Percentiles rank a stretch among this genome's conserved stretches.
Evolutionary conservation across 805 yeast species (phyloP).

Genomic region (Candida cerambycidarum): DNA sequence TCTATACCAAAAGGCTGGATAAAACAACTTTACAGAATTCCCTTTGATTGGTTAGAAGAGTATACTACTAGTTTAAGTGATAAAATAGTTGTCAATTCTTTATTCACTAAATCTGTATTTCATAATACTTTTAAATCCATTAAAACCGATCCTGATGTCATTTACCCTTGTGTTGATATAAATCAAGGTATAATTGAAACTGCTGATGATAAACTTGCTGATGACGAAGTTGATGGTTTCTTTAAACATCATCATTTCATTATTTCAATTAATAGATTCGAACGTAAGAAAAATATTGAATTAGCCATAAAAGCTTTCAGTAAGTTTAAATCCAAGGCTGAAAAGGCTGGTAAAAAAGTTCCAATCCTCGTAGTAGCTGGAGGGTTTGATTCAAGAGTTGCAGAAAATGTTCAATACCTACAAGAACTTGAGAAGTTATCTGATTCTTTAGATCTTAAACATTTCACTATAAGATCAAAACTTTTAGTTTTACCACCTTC

Average conservation of each 20-base stretch:
- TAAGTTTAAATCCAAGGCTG: conserved; percentile 29
- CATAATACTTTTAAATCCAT: conserved; percentile 55
- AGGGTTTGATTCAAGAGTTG: conserved; percentile 78
- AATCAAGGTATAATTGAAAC: conserved; percentile 18
- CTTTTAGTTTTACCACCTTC: conserved; percentile 33
- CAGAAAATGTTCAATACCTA: conserved; percentile 74
- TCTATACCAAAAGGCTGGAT: conserved; percentile 54
- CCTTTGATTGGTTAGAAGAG: conserved; percentile 85
- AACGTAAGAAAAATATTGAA: conserved; percentile 76
- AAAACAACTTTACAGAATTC: conserved; percentile 68
- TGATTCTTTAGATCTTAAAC: conserved; percentile 42
- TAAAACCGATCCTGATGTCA: conserved; percentile 49
- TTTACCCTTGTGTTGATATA: conserved; percentile 78
- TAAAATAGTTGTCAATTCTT: conserved; percentile 80
- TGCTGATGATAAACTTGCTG: conserved; percentile 21
- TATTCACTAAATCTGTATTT: conserved; percentile 74
- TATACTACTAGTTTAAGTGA: conserved; percentile 77
- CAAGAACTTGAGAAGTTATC: conserved; percentile 56
- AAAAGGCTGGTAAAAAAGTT: conserved; percentile 24
- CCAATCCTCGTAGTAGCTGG: conserved; percentile 76
- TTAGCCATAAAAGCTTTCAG: conserved; percentile 75
- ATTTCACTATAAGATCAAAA: conserved; percentile 45
- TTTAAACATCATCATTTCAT: conserved; percentile 44
- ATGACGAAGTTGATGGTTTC: conserved; percentile 33
- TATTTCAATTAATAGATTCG: conserved; percentile 85